These are phyloP conservation scores for Pseudogymnoascus sp. DNA, from an alignment of 2,329 filamentous ascomycete genomes.

Conservation along the genomic window DNA sequence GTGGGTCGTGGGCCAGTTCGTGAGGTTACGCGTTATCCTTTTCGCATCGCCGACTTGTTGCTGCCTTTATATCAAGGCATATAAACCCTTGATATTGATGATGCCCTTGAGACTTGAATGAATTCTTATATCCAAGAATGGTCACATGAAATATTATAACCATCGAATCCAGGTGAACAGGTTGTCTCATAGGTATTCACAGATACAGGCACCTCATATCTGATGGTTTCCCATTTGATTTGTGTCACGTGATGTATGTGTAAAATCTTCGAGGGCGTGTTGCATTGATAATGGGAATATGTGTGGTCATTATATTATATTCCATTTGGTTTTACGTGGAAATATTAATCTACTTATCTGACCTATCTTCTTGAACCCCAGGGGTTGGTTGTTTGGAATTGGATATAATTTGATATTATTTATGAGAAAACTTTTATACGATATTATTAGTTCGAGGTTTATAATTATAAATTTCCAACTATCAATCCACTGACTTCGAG, in stretches of 20 bases:
- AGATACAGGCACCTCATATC: neutral
- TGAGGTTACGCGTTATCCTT: neutral
- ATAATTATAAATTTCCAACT: too few species aligned
- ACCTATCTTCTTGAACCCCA: too few species aligned
- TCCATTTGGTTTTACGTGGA: too few species aligned
- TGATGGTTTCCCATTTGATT: neutral
- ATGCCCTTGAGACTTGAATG: too few species aligned
- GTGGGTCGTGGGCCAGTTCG: neutral
- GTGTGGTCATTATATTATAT: too few species aligned
- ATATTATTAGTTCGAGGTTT: too few species aligned
- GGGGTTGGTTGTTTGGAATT: too few species aligned
- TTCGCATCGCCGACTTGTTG: neutral
- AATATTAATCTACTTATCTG: too few species aligned
- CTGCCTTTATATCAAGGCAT: neutral
- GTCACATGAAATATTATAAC: neutral
- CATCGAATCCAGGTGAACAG: neutral
- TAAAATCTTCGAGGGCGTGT: neutral
- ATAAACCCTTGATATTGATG: neutral
- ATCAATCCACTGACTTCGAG: too few species aligned
- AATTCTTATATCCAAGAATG: neutral
- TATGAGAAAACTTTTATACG: too few species aligned
- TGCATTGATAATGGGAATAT: too few species aligned
- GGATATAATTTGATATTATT: too few species aligned
- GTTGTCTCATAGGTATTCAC: neutral
- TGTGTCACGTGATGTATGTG: neutral